Conservation (phyloP, 176 grass and related monocot genomes). For the Aegilops tauschii region DNA sequence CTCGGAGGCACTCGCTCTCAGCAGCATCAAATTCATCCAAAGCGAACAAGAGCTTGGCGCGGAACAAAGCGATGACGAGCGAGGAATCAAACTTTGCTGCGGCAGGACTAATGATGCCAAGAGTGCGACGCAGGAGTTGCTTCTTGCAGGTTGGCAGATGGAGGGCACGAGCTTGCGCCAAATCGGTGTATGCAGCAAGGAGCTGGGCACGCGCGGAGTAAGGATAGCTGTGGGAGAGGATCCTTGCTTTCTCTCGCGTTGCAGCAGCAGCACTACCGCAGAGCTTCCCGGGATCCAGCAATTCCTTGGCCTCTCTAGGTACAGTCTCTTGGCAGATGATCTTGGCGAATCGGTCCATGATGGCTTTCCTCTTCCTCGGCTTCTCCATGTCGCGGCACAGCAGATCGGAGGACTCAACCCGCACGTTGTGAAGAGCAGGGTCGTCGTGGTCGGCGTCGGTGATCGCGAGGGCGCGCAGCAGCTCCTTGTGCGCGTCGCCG, state of each 20-base stretch:
- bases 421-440: neutral
- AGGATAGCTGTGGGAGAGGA: neutral
- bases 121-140: neutral
- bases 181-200: neutral
- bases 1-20: neutral
- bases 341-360: neutral
- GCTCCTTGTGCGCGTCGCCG: neutral
- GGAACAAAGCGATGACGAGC: neutral
- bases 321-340: neutral
- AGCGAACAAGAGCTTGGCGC: neutral
- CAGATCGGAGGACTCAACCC: neutral
- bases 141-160: neutral
- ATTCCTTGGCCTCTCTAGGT: neutral
- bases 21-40: neutral
- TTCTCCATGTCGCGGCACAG: neutral
- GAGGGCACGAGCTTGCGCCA: neutral
- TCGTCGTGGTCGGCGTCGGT: neutral
- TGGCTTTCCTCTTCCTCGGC: neutral
- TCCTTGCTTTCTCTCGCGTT: neutral
- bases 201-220: neutral
- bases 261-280: no score
- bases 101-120: neutral
- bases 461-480: neutral
- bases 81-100: neutral
- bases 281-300: neutral